Conservation (phyloP, 768 basidiomycete genomes). For the Suillus weaverae region DNA sequence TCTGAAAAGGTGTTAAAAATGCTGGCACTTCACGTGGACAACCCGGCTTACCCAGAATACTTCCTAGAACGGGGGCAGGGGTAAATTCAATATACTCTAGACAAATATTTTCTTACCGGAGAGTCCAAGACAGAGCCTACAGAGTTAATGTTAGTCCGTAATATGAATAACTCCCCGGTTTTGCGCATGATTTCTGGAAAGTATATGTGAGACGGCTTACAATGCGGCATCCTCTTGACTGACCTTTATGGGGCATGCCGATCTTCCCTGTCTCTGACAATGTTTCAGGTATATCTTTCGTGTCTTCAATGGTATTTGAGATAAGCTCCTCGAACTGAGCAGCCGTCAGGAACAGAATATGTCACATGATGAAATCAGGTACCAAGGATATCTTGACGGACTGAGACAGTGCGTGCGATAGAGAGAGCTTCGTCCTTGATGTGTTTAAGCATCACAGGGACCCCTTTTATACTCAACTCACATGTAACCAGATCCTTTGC, state of each 20-base stretch:
- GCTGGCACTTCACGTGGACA: constrained; percentile 13
- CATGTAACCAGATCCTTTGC: constrained; percentile 96
- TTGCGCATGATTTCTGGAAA: constrained; percentile 91
- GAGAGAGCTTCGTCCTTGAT: constrained; percentile 87
- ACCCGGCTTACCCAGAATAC: constrained; percentile 80
- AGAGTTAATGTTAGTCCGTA: constrained; percentile 92
- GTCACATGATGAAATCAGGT: constrained; percentile 12
- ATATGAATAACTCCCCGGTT: constrained; percentile 90
- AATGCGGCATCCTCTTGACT: constrained; percentile 11
- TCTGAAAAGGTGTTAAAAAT: constrained; percentile 46
- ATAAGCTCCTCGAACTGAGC: constrained; percentile 87
- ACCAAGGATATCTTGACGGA: constrained; percentile 96
- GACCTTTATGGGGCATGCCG: constrained; percentile 82
- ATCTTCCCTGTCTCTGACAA: constrained; percentile 96
- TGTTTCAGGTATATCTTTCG: constrained; percentile 92
- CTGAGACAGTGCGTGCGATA: constrained; percentile 94
- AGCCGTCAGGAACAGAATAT: constrained; percentile 1
- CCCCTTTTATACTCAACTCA: constrained; percentile 40
- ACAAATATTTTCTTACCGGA: constrained; percentile 56
- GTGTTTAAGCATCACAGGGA: constrained; percentile 10
- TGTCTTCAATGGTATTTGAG: constrained; percentile 91
- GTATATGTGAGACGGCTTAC: constrained; percentile 10
- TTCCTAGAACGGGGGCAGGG: constrained; percentile 50
- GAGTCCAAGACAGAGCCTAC: constrained; percentile 97
- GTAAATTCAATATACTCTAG: constrained; percentile 6